phyloP scores from a whole-genome alignment of 192 early-diverging fungal species.

The Linnemannia schmuckeri region DNA sequence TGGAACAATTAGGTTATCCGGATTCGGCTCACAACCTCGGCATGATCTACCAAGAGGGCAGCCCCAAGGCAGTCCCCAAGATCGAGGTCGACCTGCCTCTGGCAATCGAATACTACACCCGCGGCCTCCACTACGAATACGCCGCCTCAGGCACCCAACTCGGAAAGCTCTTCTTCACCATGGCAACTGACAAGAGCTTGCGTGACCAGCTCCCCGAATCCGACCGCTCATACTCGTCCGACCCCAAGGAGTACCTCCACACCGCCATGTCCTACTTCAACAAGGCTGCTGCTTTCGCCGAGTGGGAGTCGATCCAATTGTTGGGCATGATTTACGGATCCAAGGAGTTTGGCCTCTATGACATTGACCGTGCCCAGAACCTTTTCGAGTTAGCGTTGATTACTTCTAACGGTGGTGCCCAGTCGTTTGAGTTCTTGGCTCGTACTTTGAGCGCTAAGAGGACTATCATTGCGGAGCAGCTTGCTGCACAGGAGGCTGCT shows the following conservation, averaged over 20 bases:
- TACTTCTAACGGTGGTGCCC: constrained; percentile 55
- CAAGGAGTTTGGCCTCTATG: constrained; percentile 63
- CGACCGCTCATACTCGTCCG: constrained; percentile 13
- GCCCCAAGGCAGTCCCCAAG: constrained; percentile 27
- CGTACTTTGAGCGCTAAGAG: constrained; percentile 58
- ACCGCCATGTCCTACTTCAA: constrained; percentile 52
- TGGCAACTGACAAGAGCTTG: constrained; percentile 28
- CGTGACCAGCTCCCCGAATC: constrained; percentile 28
- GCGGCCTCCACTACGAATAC: constrained; percentile 60
- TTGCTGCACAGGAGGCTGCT: constrained; percentile 53
- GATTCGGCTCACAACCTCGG: constrained; percentile 68
- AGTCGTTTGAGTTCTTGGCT: constrained; percentile 60
- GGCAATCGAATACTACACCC: constrained; percentile 59
- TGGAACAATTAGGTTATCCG: constrained; percentile 55
- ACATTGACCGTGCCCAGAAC: constrained; percentile 65
- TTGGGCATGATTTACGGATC: constrained; percentile 67
- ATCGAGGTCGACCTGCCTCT: constrained; percentile 50
- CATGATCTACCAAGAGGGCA: constrained; percentile 64
- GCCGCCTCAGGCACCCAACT: constrained; percentile 61
- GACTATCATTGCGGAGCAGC: constrained; percentile 49
- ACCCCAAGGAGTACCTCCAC: constrained; percentile 58
- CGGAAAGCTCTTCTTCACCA: constrained; percentile 42
- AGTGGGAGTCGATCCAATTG: constrained; percentile 62
- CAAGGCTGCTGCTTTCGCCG: constrained; percentile 40
- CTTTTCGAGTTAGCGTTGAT: constrained; percentile 65